Conservation (phyloP, 208 protist genomes). For the Crithidia acanthocephali region DNA sequence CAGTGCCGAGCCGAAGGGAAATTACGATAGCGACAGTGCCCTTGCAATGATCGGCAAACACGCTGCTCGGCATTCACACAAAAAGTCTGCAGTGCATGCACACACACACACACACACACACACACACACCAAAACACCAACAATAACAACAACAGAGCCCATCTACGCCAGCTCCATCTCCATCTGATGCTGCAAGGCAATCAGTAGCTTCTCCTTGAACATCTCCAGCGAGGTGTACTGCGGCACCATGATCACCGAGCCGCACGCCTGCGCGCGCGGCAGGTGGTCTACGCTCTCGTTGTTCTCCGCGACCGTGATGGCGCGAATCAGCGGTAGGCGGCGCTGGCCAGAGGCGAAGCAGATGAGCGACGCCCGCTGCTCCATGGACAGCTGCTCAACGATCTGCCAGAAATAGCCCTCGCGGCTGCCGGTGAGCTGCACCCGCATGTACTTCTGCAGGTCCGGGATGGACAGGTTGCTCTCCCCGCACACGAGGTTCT, state of each 20-base stretch:
- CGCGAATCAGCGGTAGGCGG: conserved; percentile 74
- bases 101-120: too few relatives aligned
- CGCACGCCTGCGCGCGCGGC: conserved; percentile 90
- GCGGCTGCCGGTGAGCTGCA: conserved; percentile 50
- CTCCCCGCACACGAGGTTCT: conserved; percentile 83
- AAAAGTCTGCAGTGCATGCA: too few relatives aligned
- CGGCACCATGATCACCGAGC: conserved; percentile 84
- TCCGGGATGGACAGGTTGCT: conserved; percentile 67
- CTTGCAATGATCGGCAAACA: too few relatives aligned
- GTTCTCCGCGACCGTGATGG: conserved; percentile 81
- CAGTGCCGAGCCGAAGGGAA: too few relatives aligned
- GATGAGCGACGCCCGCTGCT: conserved; percentile 81
- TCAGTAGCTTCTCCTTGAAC: conserved; percentile 79
- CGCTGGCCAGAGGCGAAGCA: conserved; percentile 91
- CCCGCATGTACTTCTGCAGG: conserved; percentile 69
- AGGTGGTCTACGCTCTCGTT: conserved; percentile 82
- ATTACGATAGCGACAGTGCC: too few relatives aligned
- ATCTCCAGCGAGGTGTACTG: conserved; percentile 79
- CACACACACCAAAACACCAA: not conserved
- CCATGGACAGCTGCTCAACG: conserved; percentile 78
- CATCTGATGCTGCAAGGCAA: conserved; percentile 84
- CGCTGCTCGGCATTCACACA: too few relatives aligned
- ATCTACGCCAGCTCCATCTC: conserved; percentile 91
- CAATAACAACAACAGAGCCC: not conserved
- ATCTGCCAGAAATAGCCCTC: conserved; percentile 87